Conservation (phyloP, 2,329 filamentous ascomycete genomes). For the Onygenales sp. region DNA sequence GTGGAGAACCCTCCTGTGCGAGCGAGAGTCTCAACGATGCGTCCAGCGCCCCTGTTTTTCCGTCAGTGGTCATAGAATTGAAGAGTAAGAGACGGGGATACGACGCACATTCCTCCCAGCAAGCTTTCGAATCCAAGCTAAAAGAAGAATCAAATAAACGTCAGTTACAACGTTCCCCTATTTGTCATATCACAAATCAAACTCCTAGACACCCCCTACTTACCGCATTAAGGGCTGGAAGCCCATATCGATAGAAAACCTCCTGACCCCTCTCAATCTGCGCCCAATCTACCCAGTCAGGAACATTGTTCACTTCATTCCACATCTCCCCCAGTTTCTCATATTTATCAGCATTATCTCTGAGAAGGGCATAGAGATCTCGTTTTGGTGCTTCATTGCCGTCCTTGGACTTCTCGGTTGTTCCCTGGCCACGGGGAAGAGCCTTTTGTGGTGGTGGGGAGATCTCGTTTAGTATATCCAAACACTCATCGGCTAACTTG, state of each 20-base stretch:
- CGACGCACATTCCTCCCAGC: not conserved
- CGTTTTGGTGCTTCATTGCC: constrained; percentile 25
- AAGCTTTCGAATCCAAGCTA: not conserved
- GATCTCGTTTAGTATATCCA: constrained; percentile 55
- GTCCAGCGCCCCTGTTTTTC: constrained; percentile 48
- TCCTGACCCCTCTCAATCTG: constrained; percentile 66
- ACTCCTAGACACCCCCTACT: not conserved
- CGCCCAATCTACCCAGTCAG: constrained; percentile 68
- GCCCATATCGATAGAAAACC: constrained; percentile 68
- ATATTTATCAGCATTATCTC: constrained; percentile 49
- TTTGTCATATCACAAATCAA: not conserved
- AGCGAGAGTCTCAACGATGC: constrained; percentile 64
- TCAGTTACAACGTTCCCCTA: no score
- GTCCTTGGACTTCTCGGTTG: constrained; percentile 4
- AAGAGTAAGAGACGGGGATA: not conserved
- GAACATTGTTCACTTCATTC: constrained; percentile 56
- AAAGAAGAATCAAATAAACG: not conserved
- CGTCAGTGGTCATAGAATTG: not conserved
- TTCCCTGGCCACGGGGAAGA: constrained; percentile 4
- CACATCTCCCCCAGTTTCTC: constrained; percentile 51
- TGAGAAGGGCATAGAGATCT: constrained; percentile 56
- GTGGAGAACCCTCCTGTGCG: constrained; percentile 65
- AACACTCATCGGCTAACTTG: constrained; percentile 54
- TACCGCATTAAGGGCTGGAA: constrained; percentile 16
- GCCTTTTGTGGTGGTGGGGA: constrained; percentile 34